Evolutionary conservation across 805 yeast species (phyloP), one percentile per base, ranked within the genome.

Genomic region (Nakazawaea anatomiae): DNA sequence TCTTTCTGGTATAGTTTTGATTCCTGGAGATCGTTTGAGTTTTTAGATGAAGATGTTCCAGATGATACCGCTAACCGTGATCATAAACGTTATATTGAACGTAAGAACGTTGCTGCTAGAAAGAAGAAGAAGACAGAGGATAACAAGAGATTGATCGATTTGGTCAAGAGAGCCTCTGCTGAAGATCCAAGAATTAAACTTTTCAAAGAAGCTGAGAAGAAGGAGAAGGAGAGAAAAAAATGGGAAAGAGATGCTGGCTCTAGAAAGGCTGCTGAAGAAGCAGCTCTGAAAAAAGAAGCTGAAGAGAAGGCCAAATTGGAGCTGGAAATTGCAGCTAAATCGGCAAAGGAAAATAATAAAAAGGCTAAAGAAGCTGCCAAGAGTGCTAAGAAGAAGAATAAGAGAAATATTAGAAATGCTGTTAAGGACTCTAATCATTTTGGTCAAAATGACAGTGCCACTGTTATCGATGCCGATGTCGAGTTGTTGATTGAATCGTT

Each of bases 61-160:
- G 99, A 94, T 76, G 99, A 94, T 73, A 88, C 97, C 52, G 87
- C 96, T 55, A 94, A 94, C 84, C 90, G 99, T 80, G 99, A 94
- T 71, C 96, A 94, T 82, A 94, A 94, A 79, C 96, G 99, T 76
- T 88, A 89, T 78, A 85, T 91, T 60, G 99, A 94, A 76, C 89
- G 92, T 79, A 94, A 94, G 80, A 94, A 94, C 79, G 82, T 88
- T 72, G 90, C 96, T 59, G 89, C 95, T 53, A 88, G 99, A 78
- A 87, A 89, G 79, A 94, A 92, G 87, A 87, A 82, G 79, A 94
- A 94, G 86, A 90, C 92, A 65, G 97, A 94, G 67, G 99, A 94
- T 73, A 92, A 85, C 76, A 87, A 90, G 68, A 83, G 97, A 67
- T 71, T 92, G 57, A 81, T 86, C 58, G 89, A 87, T 63, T 72